Conservation (phyloP, 345 rosid genomes). For the Rhizophora apiculata region DNA sequence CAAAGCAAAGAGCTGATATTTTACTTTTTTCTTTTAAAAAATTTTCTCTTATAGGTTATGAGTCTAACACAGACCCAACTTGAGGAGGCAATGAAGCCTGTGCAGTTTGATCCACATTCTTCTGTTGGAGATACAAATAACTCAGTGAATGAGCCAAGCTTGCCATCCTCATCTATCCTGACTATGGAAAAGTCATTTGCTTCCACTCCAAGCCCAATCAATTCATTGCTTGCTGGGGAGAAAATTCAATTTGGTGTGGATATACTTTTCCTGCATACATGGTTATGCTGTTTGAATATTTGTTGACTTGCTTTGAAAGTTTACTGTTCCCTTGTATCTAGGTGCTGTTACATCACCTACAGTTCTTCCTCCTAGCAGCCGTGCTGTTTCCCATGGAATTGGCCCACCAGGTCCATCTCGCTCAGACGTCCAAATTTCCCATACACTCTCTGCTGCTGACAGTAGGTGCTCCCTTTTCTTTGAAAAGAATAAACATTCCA, state of each 20-base stretch:
- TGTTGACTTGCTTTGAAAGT: slow-evolving; percentile 6
- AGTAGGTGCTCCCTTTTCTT: slow-evolving; percentile 56
- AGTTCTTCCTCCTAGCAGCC: slow-evolving; percentile 49
- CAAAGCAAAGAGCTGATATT: slow-evolving; percentile 10
- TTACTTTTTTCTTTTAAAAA: not conserved
- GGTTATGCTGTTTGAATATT: slow-evolving; percentile 3
- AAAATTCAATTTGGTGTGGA: slow-evolving; percentile 94
- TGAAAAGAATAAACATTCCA: slow-evolving; percentile 58
- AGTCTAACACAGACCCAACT: slow-evolving; percentile 78
- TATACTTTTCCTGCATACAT: slow-evolving; percentile 7
- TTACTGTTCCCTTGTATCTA: slow-evolving; percentile 26
- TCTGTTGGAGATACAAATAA: slow-evolving; percentile 58
- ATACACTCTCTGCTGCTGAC: slow-evolving; percentile 40
- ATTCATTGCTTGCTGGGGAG: slow-evolving; percentile 88
- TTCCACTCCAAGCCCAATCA: slow-evolving; percentile 63
- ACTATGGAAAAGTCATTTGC: slow-evolving; percentile 61
- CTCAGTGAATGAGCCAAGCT: slow-evolving; percentile 47
- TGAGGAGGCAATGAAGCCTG: slow-evolving; percentile 88
- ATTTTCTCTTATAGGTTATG: slow-evolving; percentile 57
- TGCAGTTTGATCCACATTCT: slow-evolving; percentile 56
- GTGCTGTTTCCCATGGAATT: slow-evolving; percentile 50
- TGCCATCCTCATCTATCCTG: slow-evolving; percentile 49
- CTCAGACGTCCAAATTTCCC: slow-evolving; percentile 45
- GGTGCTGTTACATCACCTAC: slow-evolving; percentile 96
- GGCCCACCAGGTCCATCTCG: slow-evolving; percentile 56